A percentile compares a stretch with the other conserved stretches of the same genome.
phyloP scores from a whole-genome alignment of 108 stramenopile genomes.

The Nitzschia inconspicua region DNA sequence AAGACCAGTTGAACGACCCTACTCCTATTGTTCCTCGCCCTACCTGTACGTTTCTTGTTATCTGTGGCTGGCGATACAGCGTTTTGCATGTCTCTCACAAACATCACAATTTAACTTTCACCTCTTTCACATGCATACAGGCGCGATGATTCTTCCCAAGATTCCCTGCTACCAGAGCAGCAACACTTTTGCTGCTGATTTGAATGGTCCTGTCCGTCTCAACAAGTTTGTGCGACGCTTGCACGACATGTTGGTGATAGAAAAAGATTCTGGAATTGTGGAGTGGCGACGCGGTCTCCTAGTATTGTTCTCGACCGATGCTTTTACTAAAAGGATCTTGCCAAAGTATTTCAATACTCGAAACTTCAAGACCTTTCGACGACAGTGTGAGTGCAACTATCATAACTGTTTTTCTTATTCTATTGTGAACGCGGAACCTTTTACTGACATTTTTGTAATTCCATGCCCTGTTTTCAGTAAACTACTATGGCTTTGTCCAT shows the following conservation, averaged over 20 bases:
- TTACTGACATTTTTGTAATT: neutral
- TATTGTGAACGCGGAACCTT: neutral
- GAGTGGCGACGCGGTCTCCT: constrained; percentile 84
- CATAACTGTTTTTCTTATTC: neutral
- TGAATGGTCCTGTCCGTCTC: constrained; percentile 29
- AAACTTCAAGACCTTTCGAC: constrained; percentile 93
- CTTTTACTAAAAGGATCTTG: constrained; percentile 79
- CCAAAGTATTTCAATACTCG: constrained; percentile 91
- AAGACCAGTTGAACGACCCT: no score
- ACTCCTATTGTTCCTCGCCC: no score
- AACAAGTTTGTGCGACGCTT: constrained; percentile 87
- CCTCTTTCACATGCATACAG: no score
- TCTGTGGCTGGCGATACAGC: no score
- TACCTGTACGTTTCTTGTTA: no score
- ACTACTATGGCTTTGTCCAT: constrained; percentile 89
- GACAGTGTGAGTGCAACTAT: constrained; percentile 40
- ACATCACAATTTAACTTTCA: no score
- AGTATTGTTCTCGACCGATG: constrained; percentile 82
- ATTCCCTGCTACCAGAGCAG: no score
- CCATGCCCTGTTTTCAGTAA: constrained; percentile 15
- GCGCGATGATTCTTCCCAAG: no score
- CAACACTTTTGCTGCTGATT: no score
- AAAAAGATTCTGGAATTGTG: constrained; percentile 65
- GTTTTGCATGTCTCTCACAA: no score
- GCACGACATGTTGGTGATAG: constrained; percentile 72